Base-by-base conservation (phyloP, 768 basidiomycete species). In the Termitomyces sp. region DNA sequence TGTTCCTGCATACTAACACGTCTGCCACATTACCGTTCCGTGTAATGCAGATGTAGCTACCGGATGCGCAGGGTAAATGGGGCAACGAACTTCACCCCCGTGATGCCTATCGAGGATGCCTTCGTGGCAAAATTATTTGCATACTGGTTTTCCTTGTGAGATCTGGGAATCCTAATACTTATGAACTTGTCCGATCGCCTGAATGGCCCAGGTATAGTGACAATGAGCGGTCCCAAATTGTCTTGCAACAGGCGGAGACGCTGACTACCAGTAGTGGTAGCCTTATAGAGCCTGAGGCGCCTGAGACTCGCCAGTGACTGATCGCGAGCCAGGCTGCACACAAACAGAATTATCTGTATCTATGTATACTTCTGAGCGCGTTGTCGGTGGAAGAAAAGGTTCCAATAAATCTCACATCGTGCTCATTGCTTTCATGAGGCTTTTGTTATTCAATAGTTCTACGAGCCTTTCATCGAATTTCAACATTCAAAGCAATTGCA, bases 81-180 rank as follows among this genome's bases (percentile, higher is more conserved):
- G 23, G 23, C 23, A n/a, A 56, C 44, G 7, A 51, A 52, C 13
- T 62, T 59, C 55, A 36, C 54, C 7, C 51, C 55, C 12, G 40
- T 80, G 70, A 78, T 76, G 9, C 72, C 78, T 0, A 69, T 74
- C 10, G 78, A 86, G 62, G 67, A 62, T 1, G 77, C 80, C 6
- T 87, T 87, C 60, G 79, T 82, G 0, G 68, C 75, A 36, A 86
- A 87, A 67, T 71, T 85, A 32, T 83, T 84, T 47, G 84, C 82
- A 5, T 86, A 87, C 67, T 86, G 85, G 83, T 69, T 86, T 7
- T 87, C n/a, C 3, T 86, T 61, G 83, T 86, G 20, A 82, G 83
- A 44, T 66, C 79, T 1, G 77, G 77, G 2, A 70, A 85, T 65
- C 84, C 83, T 0, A 86, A 85, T 68, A 78, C 77, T 5, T 74